Percentiles rank a stretch among this genome's conserved stretches.
Evolutionary conservation across 2,329 filamentous ascomycete species (phyloP).

Genomic region (Pestalotiopsis sp.): DNA sequence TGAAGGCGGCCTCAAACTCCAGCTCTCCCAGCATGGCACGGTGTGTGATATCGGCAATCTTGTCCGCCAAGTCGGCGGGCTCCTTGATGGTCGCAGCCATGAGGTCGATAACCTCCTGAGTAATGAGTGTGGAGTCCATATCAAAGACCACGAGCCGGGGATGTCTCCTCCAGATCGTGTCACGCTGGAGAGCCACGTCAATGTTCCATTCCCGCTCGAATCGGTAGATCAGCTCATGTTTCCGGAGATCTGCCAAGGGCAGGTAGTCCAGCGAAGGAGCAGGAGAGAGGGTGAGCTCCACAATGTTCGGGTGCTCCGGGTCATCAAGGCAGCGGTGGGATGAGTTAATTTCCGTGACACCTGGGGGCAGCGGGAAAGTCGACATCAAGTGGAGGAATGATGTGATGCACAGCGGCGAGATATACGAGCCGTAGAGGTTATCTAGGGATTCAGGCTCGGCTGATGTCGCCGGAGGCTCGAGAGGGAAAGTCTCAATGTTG

Average conservation of each 20-base stretch:
- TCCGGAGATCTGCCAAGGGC: conserved; percentile 69
- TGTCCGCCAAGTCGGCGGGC: conserved; percentile 71
- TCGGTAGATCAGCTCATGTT: conserved; percentile 79
- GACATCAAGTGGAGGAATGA: conserved; percentile 70
- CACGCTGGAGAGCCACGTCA: conserved; percentile 76
- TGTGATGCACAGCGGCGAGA: conserved; percentile 66
- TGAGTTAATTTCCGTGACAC: conserved; percentile 56
- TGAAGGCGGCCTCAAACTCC: conserved; percentile 84
- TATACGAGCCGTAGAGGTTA: conserved; percentile 67
- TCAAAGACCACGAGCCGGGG: conserved; percentile 93
- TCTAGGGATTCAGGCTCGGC: conserved; percentile 62
- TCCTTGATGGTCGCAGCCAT: conserved; percentile 78
- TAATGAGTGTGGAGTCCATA: conserved; percentile 97
- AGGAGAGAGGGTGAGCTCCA: conserved; percentile 67
- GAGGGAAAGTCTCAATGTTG: conserved; percentile 59
- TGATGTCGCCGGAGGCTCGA: conserved; percentile 55
- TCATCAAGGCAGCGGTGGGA: conserved; percentile 68
- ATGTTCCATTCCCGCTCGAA: conserved; percentile 91
- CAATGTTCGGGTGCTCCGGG: conserved; percentile 61
- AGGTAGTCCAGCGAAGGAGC: conserved; percentile 65
- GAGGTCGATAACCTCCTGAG: conserved; percentile 96
- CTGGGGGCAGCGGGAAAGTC: conserved; percentile 57
- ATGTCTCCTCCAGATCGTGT: conserved; percentile 74
- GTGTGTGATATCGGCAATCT: conserved; percentile 87
- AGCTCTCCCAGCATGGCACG: conserved; percentile 96